A percentile compares a stretch with the other conserved stretches of the same genome.
phyloP scores from a whole-genome alignment of 495 filamentous ascomycete species.

The Gamarada debralockiae region DNA sequence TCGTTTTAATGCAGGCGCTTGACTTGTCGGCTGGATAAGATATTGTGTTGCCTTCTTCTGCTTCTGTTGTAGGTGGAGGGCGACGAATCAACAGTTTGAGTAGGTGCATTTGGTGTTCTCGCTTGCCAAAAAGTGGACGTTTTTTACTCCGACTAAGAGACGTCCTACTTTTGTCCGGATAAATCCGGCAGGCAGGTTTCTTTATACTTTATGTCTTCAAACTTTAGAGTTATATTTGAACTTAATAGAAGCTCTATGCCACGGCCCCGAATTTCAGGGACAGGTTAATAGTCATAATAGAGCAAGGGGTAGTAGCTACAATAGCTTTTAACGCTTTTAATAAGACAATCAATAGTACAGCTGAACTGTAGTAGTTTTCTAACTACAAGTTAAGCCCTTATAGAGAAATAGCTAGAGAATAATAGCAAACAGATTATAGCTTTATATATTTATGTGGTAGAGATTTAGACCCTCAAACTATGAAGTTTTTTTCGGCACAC shows the following conservation, averaged over 20 bases:
- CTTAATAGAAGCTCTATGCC: background rate
- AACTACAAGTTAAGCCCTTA: background rate
- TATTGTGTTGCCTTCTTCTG: no score
- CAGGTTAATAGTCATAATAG: background rate
- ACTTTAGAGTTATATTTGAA: background rate
- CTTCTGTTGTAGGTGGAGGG: no score
- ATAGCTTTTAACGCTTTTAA: slow-evolving; percentile 3
- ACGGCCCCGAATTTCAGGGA: background rate
- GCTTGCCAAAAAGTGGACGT: no score
- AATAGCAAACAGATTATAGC: background rate
- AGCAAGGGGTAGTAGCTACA: background rate
- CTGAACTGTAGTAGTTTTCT: background rate
- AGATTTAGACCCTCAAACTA: background rate
- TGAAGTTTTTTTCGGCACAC: background rate
- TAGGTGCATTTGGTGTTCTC: no score
- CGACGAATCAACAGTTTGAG: no score
- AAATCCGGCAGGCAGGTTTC: background rate
- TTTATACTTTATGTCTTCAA: background rate
- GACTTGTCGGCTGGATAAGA: no score
- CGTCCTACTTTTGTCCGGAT: no score
- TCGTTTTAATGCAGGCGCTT: no score
- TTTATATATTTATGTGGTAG: background rate
- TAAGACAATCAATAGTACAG: background rate
- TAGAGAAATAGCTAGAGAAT: background rate
- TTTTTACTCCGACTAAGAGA: no score